Percentiles rank a stretch among this genome's conserved stretches.
These are phyloP conservation scores for Hymenotorrendiella dingleyae DNA, from an alignment of 2,329 filamentous ascomycete species.

Conservation along the genomic window DNA sequence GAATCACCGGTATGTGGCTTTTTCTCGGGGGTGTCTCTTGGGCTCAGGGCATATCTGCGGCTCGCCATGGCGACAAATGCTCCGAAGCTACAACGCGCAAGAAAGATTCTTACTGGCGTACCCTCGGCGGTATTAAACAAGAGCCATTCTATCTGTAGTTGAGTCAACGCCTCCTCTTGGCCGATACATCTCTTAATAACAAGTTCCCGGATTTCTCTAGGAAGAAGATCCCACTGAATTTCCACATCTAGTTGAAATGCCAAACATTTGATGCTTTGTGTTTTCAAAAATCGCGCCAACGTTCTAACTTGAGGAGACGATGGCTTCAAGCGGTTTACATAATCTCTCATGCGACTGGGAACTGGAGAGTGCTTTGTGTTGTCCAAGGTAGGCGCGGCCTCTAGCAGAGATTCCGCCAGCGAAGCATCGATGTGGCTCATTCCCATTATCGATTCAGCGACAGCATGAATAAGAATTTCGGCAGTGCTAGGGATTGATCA, in stretches of 20 bases:
- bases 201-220: conserved; percentile 39
- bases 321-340: conserved; percentile 28
- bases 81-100: conserved; percentile 22
- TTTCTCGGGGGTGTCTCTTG: conserved; percentile 9
- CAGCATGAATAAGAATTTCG: conserved; percentile 17
- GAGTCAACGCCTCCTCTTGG: conserved; percentile 23
- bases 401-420: conserved; percentile 34
- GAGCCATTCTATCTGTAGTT: conserved; percentile 19
- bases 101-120: conserved; percentile 15
- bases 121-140: conserved; percentile 16
- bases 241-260: conserved; percentile 45
- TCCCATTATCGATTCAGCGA: conserved; percentile 15
- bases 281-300: conserved; percentile 22
- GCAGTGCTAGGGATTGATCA: conserved; percentile 10
- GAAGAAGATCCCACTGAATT: conserved; percentile 44
- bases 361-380: conserved; percentile 7
- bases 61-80: conserved; percentile 21
- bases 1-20: conserved; percentile 11
- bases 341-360: conserved; percentile 13
- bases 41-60: conserved; percentile 13
- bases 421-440: conserved; percentile 30
- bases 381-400: conserved; percentile 3
- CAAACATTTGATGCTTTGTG: conserved; percentile 38
- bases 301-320: conserved; percentile 26
- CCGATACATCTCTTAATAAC: conserved; percentile 42